Percentiles rank a stretch among this genome's conserved stretches.
Conservation (phyloP, 345 rosid species). For the Kandelia obovata region DNA sequence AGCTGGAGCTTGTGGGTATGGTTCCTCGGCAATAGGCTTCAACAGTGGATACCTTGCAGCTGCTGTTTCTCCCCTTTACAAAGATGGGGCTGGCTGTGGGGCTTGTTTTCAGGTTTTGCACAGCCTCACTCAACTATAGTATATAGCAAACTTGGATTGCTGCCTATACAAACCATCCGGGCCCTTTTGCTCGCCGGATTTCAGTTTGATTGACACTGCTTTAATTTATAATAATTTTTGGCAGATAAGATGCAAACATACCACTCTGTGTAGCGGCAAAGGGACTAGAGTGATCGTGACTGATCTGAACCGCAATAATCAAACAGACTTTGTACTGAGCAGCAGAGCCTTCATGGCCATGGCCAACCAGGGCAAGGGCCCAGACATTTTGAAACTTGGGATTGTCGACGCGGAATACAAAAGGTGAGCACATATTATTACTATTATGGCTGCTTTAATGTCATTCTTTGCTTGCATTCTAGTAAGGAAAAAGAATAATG, state of each 20-base stretch:
- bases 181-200: not conserved
- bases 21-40: conserved; percentile 61
- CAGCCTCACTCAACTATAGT: no score
- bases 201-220: not conserved
- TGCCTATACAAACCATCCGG: no score
- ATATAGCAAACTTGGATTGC: no score
- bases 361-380: conserved; percentile 57
- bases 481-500: no score
- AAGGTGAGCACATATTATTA: conserved; percentile 33
- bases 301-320: conserved; percentile 59
- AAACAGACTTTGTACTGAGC: conserved; percentile 75
- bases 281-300: conserved; percentile 69
- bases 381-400: conserved; percentile 49
- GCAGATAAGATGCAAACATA: conserved; percentile 78
- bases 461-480: no score
- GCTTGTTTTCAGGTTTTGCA: conserved; percentile 76
- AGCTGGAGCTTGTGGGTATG: conserved; percentile 97
- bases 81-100: conserved; percentile 86
- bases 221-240: not conserved
- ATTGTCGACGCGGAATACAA: conserved; percentile 69
- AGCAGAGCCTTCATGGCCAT: conserved; percentile 77
- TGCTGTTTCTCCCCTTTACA: conserved; percentile 63
- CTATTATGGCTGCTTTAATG: no score
- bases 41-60: conserved; percentile 71
- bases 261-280: conserved; percentile 44